These are phyloP conservation scores for Russula sp. DNA, from an alignment of 768 basidiomycete species.

Conservation along the genomic window DNA sequence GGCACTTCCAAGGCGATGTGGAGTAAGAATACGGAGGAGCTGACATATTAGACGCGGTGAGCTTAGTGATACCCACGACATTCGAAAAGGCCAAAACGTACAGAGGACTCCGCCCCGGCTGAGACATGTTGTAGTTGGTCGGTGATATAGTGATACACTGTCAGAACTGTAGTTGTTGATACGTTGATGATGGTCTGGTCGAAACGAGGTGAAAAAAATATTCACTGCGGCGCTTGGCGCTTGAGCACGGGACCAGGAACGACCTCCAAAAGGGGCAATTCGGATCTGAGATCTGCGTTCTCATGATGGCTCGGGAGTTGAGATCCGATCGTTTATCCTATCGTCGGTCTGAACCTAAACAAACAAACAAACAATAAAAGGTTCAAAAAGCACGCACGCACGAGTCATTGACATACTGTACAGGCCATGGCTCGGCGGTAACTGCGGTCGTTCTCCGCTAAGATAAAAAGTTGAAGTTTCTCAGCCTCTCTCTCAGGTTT, in stretches of 20 bases:
- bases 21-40: constrained; percentile 68
- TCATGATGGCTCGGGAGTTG: neutral
- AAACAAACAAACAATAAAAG: neutral
- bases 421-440: neutral
- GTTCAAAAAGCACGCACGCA: too few species aligned
- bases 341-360: constrained; percentile 14
- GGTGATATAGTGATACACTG: neutral
- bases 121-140: constrained; percentile 27
- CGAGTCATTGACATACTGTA: neutral
- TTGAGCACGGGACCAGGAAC: constrained; percentile 21
- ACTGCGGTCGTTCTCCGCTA: neutral
- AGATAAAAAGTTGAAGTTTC: neutral
- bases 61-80: neutral
- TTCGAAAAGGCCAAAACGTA: neutral
- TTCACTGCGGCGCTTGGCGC: neutral
- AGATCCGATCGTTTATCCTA: constrained; percentile 24
- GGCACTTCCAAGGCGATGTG: constrained; percentile 80
- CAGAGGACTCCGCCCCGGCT: constrained; percentile 31
- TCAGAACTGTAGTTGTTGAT: neutral
- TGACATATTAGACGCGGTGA: constrained; percentile 33
- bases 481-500: too few species aligned
- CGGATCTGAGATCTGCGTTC: constrained; percentile 18
- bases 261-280: neutral
- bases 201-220: neutral
- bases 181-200: too few species aligned